Base-by-base conservation (phyloP, 139 green algal genomes). In the Trebouxia sp. region DNA sequence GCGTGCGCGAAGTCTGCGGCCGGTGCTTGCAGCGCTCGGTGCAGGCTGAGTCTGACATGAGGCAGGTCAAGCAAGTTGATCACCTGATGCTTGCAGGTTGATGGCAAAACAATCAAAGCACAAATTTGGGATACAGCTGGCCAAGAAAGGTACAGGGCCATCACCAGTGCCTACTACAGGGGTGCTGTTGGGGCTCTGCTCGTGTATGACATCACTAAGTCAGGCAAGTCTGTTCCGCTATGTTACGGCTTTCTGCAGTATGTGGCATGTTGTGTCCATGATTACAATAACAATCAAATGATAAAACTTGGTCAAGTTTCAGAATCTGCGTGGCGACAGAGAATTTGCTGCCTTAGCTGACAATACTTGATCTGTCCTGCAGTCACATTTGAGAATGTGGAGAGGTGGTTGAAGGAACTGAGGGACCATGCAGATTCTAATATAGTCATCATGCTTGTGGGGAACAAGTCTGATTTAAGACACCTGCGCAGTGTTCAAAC, bases 61-160 rank as follows among this genome's bases (percentile, higher is more conserved):
- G 32, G 22, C 65, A 47, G 65, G 12, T 72, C 62, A n/a, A 11
- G 39, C 4, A 43, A 15, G 11, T 43, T 45, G 62, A 72, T 72
- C 62, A 72, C 35, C 37, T 45, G 20, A 26, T 22, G 11, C 11
- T 38, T 77, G 65, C 83, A 98, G 94, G 94, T 99, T 42, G 97
- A 99, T 70, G 92, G 92, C 70, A 99, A 99, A 87, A 99, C 94
- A 10, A 97, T 99, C 87, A 99, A 99, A 86, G 97, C 97, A 38
- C 97, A 99, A 84, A 99, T 99, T 65, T 99, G 97, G 97, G 97
- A 99, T 84, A 99, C 97, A 48, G 96, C 96, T 20, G 96, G 96
- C 24, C 96, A 99, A 83, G 96, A 99, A 83, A 87, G 96, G 38
- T 99, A 99, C 88, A 86, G 97, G 0, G 97, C 97, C 41, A 99